These are phyloP conservation scores for Aspergillus sp. DNA, from an alignment of 2,329 filamentous ascomycete species.

Conservation along the genomic window DNA sequence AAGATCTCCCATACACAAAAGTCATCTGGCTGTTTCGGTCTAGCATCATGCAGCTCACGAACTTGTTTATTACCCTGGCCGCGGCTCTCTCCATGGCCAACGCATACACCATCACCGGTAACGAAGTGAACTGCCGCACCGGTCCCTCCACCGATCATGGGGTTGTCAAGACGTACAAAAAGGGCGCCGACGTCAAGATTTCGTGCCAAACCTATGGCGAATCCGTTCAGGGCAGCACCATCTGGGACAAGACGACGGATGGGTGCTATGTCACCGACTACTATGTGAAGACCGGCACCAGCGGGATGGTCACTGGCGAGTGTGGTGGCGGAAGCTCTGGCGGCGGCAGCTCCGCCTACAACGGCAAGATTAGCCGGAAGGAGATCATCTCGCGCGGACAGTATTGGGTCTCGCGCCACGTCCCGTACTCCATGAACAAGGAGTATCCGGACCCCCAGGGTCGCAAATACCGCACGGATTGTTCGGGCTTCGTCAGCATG, in stretches of 20 bases:
- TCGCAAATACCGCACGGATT: conserved; percentile 15
- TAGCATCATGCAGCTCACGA: conserved; percentile 1
- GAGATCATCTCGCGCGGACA: conserved; percentile 15
- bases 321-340: conserved; percentile 10
- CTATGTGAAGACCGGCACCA: conserved; percentile 25
- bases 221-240: conserved; percentile 14
- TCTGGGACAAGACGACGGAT: conserved; percentile 27
- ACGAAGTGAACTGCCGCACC: conserved; percentile 21
- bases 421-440: not conserved
- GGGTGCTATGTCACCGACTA: conserved; percentile 26
- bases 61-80: conserved; percentile 6
- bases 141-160: conserved; percentile 18
- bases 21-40: not conserved
- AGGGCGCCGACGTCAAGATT: not conserved
- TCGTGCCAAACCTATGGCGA: conserved; percentile 17
- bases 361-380: conserved; percentile 15
- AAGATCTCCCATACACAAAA: too few species aligned
- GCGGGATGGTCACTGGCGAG: conserved; percentile 12
- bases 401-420: not conserved
- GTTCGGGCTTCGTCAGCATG: conserved; percentile 14
- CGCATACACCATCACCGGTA: conserved; percentile 19
- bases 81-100: conserved; percentile 9
- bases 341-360: conserved; percentile 9
- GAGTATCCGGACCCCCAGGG: conserved; percentile 5
- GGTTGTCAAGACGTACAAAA: conserved; percentile 14